phyloP scores from a whole-genome alignment of 495 filamentous ascomycete species.

The Penicillium lagena region DNA sequence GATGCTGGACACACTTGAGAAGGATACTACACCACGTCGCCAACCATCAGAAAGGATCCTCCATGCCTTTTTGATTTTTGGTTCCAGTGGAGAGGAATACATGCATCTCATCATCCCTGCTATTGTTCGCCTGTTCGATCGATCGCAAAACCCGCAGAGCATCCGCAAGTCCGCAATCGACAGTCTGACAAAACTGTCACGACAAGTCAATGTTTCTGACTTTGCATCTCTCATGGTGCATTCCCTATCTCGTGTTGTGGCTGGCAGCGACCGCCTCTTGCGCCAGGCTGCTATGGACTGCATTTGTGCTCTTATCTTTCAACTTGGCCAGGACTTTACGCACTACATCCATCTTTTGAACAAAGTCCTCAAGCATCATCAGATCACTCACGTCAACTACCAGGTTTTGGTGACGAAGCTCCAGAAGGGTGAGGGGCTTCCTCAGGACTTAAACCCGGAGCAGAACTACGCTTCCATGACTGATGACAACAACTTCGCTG shows the following conservation, averaged over 20 bases:
- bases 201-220: conserved; percentile 95
- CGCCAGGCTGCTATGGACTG: conserved; percentile 89
- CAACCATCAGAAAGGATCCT: conserved; percentile 82
- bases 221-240: conserved; percentile 94
- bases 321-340: conserved; percentile 89
- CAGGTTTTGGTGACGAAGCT: conserved; percentile 85
- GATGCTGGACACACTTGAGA: conserved; percentile 90
- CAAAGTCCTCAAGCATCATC: conserved; percentile 59
- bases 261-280: conserved; percentile 60
- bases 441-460: conserved; percentile 88
- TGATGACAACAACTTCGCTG: conserved; percentile 72
- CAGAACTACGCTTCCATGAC: conserved; percentile 70
- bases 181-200: conserved; percentile 86
- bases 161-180: conserved; percentile 88
- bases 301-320: conserved; percentile 89
- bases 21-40: conserved; percentile 64
- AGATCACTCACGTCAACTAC: conserved; percentile 80
- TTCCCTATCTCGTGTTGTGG: conserved; percentile 73
- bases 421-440: conserved; percentile 86
- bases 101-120: conserved; percentile 98
- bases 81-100: conserved; percentile 93
- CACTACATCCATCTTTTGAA: conserved; percentile 89
- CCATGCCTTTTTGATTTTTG: conserved; percentile 92
- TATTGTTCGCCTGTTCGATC: conserved; percentile 90
- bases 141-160: conserved; percentile 64